Conservation (phyloP, 225 moss, liverwort and hornwort genomes). For the Pleurozium schreberi region DNA sequence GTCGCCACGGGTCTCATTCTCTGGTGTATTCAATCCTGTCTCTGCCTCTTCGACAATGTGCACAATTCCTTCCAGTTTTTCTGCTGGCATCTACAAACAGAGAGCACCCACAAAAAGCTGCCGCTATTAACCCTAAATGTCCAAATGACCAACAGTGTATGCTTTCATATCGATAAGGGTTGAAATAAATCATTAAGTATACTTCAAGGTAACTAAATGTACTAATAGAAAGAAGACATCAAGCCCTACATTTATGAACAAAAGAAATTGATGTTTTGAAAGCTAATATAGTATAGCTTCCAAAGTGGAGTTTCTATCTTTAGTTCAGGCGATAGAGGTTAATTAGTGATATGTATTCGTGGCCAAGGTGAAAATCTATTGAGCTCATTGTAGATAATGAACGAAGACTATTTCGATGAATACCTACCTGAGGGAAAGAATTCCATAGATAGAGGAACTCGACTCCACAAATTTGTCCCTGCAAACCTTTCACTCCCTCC, state of each 20-base stretch:
- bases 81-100: slow-evolving; percentile 57
- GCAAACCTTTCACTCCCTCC: slow-evolving; percentile 62
- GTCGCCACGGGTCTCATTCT: neutral
- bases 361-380: neutral
- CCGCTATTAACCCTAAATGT: neutral
- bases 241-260: neutral
- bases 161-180: neutral
- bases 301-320: neutral
- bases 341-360: neutral
- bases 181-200: neutral
- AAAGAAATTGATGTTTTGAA: neutral
- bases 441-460: slow-evolving; percentile 96
- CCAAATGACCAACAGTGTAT: neutral
- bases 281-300: neutral
- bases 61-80: slow-evolving; percentile 61
- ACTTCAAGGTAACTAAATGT: neutral
- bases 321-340: neutral
- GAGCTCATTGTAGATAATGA: neutral
- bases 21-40: slow-evolving; percentile 3
- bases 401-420: neutral
- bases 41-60: slow-evolving; percentile 55
- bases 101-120: neutral
- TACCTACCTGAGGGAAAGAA: slow-evolving; percentile 80
- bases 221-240: neutral
- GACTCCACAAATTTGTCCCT: slow-evolving; percentile 70